A percentile compares a stretch with the other conserved stretches of the same genome.
These are phyloP conservation scores for Aspergillus arachidicola DNA, from an alignment of 2,329 filamentous ascomycete species.

Conservation along the genomic window DNA sequence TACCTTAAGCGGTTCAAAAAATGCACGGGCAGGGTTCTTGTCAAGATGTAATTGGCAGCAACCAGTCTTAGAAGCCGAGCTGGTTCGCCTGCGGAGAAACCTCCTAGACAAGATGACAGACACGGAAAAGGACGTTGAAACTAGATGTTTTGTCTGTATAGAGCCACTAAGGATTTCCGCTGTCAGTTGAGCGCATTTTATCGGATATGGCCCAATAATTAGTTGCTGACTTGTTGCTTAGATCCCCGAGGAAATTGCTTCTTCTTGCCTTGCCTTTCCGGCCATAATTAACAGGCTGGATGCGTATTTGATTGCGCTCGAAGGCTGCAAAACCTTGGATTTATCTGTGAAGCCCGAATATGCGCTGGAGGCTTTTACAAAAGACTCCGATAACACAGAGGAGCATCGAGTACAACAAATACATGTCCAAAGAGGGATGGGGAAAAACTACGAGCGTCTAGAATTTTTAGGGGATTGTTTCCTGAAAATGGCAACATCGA, in stretches of 20 bases:
- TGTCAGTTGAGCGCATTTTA: conserved; percentile 53
- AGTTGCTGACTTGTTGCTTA: conserved; percentile 39
- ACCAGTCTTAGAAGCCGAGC: conserved; percentile 76
- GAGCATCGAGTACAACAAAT: conserved; percentile 69
- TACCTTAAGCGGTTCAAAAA: conserved; percentile 73
- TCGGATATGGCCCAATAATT: not conserved
- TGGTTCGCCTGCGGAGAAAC: conserved; percentile 78
- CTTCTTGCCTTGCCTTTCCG: conserved; percentile 75
- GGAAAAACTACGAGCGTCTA: conserved; percentile 89
- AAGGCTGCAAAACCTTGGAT: conserved; percentile 68
- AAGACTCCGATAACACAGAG: conserved; percentile 82
- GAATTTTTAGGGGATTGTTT: conserved; percentile 95
- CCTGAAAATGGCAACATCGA: conserved; percentile 92
- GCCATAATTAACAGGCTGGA: conserved; percentile 85
- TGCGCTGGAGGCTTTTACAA: conserved; percentile 87
- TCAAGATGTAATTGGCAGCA: conserved; percentile 66
- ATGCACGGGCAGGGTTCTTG: conserved; percentile 53
- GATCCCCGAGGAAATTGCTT: conserved; percentile 70
- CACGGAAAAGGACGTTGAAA: conserved; percentile 49
- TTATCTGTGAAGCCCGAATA: conserved; percentile 67
- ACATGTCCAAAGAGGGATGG: conserved; percentile 83
- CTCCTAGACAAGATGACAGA: conserved; percentile 70
- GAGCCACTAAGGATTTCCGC: conserved; percentile 76
- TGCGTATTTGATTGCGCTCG: conserved; percentile 75
- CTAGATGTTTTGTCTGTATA: conserved; percentile 70